Evolutionary conservation across 2,329 filamentous ascomycete genomes (phyloP).

Genomic region (Chaetothyriales sp.): DNA sequence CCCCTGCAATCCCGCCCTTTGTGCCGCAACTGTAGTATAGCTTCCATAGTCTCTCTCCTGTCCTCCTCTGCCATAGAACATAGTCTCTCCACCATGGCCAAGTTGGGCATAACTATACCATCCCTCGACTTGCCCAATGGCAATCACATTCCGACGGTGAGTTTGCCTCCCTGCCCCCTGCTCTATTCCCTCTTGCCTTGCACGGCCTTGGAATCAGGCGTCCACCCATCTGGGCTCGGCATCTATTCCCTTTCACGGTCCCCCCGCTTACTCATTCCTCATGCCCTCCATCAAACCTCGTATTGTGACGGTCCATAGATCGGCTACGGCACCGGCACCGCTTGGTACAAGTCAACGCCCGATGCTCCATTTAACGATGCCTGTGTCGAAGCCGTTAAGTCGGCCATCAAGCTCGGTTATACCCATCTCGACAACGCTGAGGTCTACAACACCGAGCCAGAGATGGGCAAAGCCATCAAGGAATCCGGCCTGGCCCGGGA

Average conservation of each 20-base stretch:
- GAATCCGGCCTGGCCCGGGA: conserved; percentile 33
- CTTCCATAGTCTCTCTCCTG: too few species aligned
- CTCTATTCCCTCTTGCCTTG: neutral
- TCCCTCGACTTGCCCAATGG: conserved; percentile 16
- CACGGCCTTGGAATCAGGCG: neutral
- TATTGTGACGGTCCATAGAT: conserved; percentile 27
- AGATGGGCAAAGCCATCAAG: conserved; percentile 36
- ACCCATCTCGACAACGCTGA: conserved; percentile 52
- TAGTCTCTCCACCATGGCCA: conserved; percentile 13
- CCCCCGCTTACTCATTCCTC: conserved; percentile 1
- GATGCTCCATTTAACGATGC: conserved; percentile 38
- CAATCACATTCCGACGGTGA: conserved; percentile 15
- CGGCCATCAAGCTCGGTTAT: conserved; percentile 46
- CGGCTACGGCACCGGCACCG: conserved; percentile 50
- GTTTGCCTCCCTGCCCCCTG: neutral
- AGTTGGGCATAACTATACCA: conserved; percentile 16
- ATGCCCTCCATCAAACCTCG: too few species aligned
- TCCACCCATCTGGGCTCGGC: neutral
- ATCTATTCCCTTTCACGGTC: neutral
- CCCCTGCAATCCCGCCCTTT: neutral
- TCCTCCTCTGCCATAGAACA: neutral
- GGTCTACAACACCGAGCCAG: conserved; percentile 37
- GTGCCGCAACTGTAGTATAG: neutral
- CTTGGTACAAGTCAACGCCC: conserved; percentile 44
- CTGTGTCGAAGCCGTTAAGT: conserved; percentile 43